Percentiles rank a stretch among this genome's conserved stretches.
phyloP scores from a whole-genome alignment of 140 eudicot species.

The Anethum foeniculum region DNA sequence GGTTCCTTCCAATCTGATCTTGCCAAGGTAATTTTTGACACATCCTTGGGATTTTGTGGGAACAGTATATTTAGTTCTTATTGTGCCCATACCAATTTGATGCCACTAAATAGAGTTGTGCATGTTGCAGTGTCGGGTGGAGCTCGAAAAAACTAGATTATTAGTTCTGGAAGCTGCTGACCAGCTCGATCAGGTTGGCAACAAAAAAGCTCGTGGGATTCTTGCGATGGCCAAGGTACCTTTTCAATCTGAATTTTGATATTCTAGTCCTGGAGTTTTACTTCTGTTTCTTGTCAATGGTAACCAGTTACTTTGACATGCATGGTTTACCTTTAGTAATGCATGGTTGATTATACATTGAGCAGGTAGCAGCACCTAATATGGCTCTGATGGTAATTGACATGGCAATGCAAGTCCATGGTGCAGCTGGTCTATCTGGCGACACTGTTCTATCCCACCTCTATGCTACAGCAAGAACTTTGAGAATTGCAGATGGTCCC shows the following conservation, averaged over 20 bases:
- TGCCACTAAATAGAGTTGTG: constrained; percentile 3
- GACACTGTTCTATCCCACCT: constrained; percentile 84
- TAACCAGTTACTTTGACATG: not conserved
- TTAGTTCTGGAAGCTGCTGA: constrained; percentile 97
- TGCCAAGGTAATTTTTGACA: constrained; percentile 50
- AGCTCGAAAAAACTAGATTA: constrained; percentile 78
- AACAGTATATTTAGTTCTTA: not conserved
- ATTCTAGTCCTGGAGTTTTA: not conserved
- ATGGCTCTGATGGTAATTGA: constrained; percentile 87
- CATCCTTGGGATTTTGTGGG: not conserved
- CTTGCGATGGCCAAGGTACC: constrained; percentile 98
- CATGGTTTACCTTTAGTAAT: not conserved
- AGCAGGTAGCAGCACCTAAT: constrained; percentile 83
- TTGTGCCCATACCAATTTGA: not conserved
- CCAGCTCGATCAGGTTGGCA: constrained; percentile 87
- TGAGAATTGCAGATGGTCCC: constrained; percentile 95
- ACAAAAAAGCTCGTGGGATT: constrained; percentile 81
- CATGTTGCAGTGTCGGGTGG: constrained; percentile 70
- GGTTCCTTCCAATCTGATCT: constrained; percentile 84
- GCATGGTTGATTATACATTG: not conserved
- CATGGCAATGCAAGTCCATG: constrained; percentile 95
- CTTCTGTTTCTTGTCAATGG: too few relatives aligned
- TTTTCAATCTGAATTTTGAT: not conserved
- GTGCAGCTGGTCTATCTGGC: constrained; percentile 83
- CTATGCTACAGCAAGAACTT: constrained; percentile 77